Percentiles rank a stretch among this genome's conserved stretches.
Conservation (phyloP, 2,329 filamentous ascomycete genomes). For the Cadophora sp. region DNA sequence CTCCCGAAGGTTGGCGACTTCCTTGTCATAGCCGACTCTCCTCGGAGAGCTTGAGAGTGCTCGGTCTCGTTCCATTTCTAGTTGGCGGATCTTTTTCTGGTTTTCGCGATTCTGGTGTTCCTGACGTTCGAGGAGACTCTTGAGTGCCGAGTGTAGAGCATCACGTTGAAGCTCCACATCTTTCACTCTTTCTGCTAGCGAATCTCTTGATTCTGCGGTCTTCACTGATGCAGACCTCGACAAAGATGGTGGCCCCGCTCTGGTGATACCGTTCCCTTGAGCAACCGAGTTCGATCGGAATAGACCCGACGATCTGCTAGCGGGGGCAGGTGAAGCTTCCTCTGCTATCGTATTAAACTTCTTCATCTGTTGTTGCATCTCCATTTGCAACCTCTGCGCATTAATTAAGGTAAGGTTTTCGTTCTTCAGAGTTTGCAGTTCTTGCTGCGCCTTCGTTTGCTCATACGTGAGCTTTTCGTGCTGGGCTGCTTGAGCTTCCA, state of each 20-base stretch:
- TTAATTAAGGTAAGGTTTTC: slow-evolving; percentile 64
- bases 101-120: slow-evolving; percentile 85
- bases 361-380: slow-evolving; percentile 51
- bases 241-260: slow-evolving; percentile 50
- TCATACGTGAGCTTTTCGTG: slow-evolving; percentile 79
- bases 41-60: slow-evolving; percentile 73
- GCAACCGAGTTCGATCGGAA: slow-evolving; percentile 73
- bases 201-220: slow-evolving; percentile 63
- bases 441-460: slow-evolving; percentile 84
- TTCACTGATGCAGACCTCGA: slow-evolving; percentile 63
- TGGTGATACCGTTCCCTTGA: slow-evolving; percentile 27
- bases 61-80: slow-evolving; percentile 81
- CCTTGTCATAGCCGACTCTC: slow-evolving; percentile 81
- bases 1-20: slow-evolving; percentile 78
- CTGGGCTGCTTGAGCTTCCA: slow-evolving; percentile 77
- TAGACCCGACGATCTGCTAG: slow-evolving; percentile 50
- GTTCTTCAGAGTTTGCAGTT: slow-evolving; percentile 72
- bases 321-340: slow-evolving; percentile 51
- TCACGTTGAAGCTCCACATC: slow-evolving; percentile 94
- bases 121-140: slow-evolving; percentile 84
- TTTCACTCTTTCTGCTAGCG: slow-evolving; percentile 80
- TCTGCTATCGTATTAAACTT: slow-evolving; percentile 68
- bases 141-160: slow-evolving; percentile 86
- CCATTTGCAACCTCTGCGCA: slow-evolving; percentile 55
- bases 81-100: slow-evolving; percentile 76